Evolutionary conservation across 1,139 yeast genomes (phyloP).

Genomic region (Taiozyma sp.): DNA sequence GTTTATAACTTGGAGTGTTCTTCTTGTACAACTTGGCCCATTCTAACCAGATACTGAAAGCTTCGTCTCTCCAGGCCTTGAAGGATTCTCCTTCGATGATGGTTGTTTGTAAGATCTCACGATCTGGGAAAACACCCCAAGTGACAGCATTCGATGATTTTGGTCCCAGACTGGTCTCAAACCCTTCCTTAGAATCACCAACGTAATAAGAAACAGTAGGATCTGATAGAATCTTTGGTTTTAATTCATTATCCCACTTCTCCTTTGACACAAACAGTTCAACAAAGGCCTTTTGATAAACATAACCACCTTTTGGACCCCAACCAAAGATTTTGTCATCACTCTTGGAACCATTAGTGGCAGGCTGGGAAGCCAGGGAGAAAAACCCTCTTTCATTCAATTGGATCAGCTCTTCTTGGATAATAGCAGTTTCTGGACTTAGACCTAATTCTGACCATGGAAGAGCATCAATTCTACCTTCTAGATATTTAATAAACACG

Average conservation of each 20-base stretch:
- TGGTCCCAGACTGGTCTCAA: conserved; percentile 54
- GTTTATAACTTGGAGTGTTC: conserved; percentile 42
- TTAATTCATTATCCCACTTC: conserved; percentile 58
- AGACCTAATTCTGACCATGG: conserved; percentile 93
- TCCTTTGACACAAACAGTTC: conserved; percentile 75
- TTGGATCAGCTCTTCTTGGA: conserved; percentile 84
- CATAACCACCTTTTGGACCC: conserved; percentile 90
- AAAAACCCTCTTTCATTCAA: conserved; percentile 74
- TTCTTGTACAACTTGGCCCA: conserved; percentile 78
- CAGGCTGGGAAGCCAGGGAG: conserved; percentile 95
- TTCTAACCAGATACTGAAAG: conserved; percentile 84
- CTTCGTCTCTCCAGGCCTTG: conserved; percentile 97
- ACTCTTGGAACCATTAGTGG: conserved; percentile 72
- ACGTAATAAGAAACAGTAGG: conserved; percentile 61
- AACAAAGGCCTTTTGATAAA: conserved; percentile 91
- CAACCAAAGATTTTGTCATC: conserved; percentile 89
- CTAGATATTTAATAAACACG: conserved; percentile 69
- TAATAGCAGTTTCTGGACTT: conserved; percentile 85
- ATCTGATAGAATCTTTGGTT: conserved; percentile 46
- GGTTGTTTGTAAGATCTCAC: conserved; percentile 87
- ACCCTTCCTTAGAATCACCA: conserved; percentile 57
- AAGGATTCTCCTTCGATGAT: conserved; percentile 85
- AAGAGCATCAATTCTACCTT: conserved; percentile 67
- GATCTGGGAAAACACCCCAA: conserved; percentile 98
- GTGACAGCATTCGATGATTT: conserved; percentile 74